Base-by-base conservation (phyloP, 768 basidiomycete species). In the Calvatia gigantea region DNA sequence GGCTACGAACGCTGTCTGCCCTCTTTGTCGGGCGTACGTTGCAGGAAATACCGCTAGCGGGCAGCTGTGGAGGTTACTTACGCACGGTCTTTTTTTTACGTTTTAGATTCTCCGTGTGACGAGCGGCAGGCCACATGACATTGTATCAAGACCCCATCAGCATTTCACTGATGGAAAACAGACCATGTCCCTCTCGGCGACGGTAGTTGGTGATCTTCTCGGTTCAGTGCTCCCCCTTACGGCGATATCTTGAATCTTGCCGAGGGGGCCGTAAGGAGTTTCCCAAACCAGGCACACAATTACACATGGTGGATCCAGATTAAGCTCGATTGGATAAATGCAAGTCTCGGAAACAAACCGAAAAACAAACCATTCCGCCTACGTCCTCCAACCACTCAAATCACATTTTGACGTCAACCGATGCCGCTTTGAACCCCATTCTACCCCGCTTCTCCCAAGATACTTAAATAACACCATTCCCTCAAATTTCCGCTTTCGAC, bases 291-390 rank as follows among this genome's bases (percentile, higher is more conserved):
- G 54, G 54, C 38, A 56, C 54, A 15, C 37, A 38, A n/a, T 31
- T 71, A 72, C 73, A 71, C 74, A 69, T 77, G 74, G 73, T 74
- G 69, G 68, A 63, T 53, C 75, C 69, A 68, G 58, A 71, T 73
- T 69, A 62, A 75, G 59, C 62, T 64, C 63, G 56, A 63, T 58
- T 64, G 59, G 60, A 66, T 66, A 65, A 68, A 68, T 67, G 63
- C 66, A 56, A 58, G 61, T 61, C 64, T 66, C 66, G 65, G 65
- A 71, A 69, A 67, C 67, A 68, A 60, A 69, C 68, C 73, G 66
- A 61, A 46, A 54, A 67, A 67, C 62, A 67, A 67, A 62, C 64
- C 65, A 65, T 66, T 63, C 65, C 56, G 56, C 55, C 54, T 56
- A 54, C 45, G 39, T 59, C 60, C 59, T 44, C 54, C 57, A 59